Base-by-base conservation (phyloP, 2,329 filamentous ascomycete species). In the Xylariaceae sp. region DNA sequence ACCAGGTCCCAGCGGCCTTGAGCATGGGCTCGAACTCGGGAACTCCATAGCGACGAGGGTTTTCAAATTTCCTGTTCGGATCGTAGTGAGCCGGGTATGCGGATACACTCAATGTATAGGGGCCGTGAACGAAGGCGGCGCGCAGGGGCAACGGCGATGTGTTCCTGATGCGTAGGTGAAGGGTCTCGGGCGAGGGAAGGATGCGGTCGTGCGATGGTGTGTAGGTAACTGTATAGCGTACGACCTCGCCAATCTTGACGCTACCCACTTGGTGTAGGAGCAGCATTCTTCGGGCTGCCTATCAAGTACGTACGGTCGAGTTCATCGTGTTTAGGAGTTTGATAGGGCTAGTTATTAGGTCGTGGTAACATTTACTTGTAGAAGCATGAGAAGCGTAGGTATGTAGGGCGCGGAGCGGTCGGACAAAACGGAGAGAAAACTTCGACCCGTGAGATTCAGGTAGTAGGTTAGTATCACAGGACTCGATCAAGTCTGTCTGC, bases 21-120 rank as follows among this genome's bases (percentile, higher is more conserved):
- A 98, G 75, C 69, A 95, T 90, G 32, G 92, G 90, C 65, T 98
- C 92, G 56, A 92, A 98, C 54, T 94, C 85, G 12, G 92, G 92
- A 1, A 83, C 74, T 32, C 86, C 87, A 66, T 88, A 81, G 36
- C 72, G 71, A 36, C 80, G 75, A 1, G 83, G 74, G 36, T 82
- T 72, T 41, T 81, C 76, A 52, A 85, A 81, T 59, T 87, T 88
- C 50, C 73, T 69, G 63, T 95, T 88, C 2, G 90, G 88, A 54
- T 89, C 76, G 67, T 92, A 97, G 32, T 73, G 78, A 12, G 85
- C 74, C 1, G 90, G 88, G 54, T 94, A 94, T 16, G 88, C 85
- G 36, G 89, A 81, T 34, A 89, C 83, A 55, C 88, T 88, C 26
- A 97, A 74, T 1, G 83, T 94, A 60, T 98, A 98, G 1, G 92